These are phyloP conservation scores for Craterostigma plantagineum DNA, from an alignment of 257 asterid genomes.

Conservation along the genomic window DNA sequence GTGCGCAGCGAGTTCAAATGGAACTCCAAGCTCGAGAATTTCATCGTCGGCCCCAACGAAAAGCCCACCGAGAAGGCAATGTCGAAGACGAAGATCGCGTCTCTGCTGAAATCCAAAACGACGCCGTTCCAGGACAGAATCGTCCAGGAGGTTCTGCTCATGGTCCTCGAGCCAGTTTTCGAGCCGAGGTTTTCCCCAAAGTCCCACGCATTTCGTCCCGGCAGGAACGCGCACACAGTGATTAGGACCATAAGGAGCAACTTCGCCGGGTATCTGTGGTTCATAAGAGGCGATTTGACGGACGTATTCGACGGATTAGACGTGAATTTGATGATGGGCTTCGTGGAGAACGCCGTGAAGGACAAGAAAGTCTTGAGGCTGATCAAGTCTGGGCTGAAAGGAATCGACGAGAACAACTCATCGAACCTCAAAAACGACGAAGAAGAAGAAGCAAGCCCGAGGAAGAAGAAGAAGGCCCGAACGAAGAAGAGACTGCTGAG, in stretches of 20 bases:
- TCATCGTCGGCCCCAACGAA: conserved; percentile 52
- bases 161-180: conserved; percentile 69
- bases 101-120: conserved; percentile 28
- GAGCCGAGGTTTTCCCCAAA: conserved; percentile 62
- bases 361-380: conserved; percentile 65
- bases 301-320: conserved; percentile 27
- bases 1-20: conserved; percentile 37
- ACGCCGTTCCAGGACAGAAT: conserved; percentile 68
- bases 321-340: conserved; percentile 26
- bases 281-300: conserved; percentile 66
- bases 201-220: conserved; percentile 85
- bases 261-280: conserved; percentile 96
- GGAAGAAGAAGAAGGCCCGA: conserved; percentile 47
- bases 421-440: conserved; percentile 12
- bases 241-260: conserved; percentile 84
- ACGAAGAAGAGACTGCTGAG: conserved; percentile 63
- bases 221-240: conserved; percentile 81
- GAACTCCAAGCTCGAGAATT: conserved; percentile 37
- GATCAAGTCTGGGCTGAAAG: conserved; percentile 49
- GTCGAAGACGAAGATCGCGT: conserved; percentile 34
- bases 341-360: conserved; percentile 38
- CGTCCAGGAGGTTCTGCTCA: conserved; percentile 67
- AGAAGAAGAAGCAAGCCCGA: conserved; percentile 19
- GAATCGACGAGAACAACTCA: conserved; percentile 6
- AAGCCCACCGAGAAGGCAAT: conserved; percentile 23